These are phyloP conservation scores for Trichoderma simmonsii DNA, from an alignment of 2,329 filamentous ascomycete genomes.

Conservation along the genomic window DNA sequence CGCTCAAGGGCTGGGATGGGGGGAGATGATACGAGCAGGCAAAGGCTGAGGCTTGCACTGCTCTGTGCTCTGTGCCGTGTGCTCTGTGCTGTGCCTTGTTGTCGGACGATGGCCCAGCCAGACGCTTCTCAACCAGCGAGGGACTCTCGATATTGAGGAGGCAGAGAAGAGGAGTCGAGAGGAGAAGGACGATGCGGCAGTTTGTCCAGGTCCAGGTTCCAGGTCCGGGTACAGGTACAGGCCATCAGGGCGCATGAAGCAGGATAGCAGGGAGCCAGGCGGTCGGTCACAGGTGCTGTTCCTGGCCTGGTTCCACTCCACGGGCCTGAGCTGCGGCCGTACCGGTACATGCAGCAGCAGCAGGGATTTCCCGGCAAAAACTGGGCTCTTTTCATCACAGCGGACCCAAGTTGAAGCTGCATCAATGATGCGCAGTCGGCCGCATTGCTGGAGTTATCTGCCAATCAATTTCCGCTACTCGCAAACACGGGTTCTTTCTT, in stretches of 20 bases:
- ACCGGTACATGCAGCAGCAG: neutral
- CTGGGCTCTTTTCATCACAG: neutral
- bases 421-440: neutral
- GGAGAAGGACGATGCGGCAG: conserved; percentile 5
- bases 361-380: neutral
- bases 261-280: neutral
- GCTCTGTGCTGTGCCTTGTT: neutral
- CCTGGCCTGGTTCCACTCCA: neutral
- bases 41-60: neutral
- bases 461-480: conserved; percentile 5
- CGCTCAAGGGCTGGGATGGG: neutral
- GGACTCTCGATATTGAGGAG: neutral
- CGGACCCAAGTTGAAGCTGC: neutral
- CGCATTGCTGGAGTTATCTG: neutral
- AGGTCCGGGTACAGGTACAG: neutral
- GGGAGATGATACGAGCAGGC: neutral
- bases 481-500: neutral
- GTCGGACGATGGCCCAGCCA: conserved; percentile 11
- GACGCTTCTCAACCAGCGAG: conserved; percentile 2
- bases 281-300: neutral
- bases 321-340: neutral
- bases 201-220: neutral
- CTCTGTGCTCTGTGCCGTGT: neutral
- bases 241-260: neutral
- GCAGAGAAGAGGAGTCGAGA: conserved; percentile 1